Base-by-base conservation (phyloP, 768 basidiomycete species). In the Cystobasidiopsis lactophilus region DNA sequence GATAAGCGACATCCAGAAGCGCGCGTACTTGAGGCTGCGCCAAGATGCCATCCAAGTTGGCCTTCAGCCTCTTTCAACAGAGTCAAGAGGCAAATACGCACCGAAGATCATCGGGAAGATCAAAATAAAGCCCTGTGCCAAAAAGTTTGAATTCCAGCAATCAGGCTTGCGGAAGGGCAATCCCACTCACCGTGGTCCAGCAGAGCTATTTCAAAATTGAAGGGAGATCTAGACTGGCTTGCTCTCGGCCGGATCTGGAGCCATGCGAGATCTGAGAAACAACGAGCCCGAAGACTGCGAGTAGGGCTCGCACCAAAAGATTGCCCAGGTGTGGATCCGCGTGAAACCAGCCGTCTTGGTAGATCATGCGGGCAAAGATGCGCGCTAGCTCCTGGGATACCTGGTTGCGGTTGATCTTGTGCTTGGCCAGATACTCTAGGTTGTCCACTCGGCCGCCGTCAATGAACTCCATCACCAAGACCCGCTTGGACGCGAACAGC, bases 291-390 rank as follows among this genome's bases (percentile, higher is more conserved):
- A n/a, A n/a, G n/a, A n/a, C n/a, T n/a, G n/a, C n/a, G n/a, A n/a
- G n/a, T n/a, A n/a, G n/a, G n/a, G n/a, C n/a, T n/a, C n/a, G n/a
- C n/a, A n/a, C n/a, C n/a, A 35, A 16, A 7, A 35, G 16, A 16
- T 35, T 14, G 43, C 56, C 30, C n/a, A 55, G 49, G 33, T 35
- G 33, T n/a, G 59, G 59, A 41, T 60, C 59, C 5, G 54, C 57
- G 40, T 55, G 57, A 44, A 60, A 58, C 30, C 40, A 56, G 24
- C 56, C 56, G 39, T 52, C 84, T 40, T 93, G 65, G 62, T 95
- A 91, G 11, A 96, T 85, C 93, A 96, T 95, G 62, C 77, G 79
- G 47, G 76, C 81, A 64, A 95, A 95, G 62, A 98, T 91, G 58
- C 80, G 70, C 2, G 81, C 77, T 21, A 98, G 72, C 66, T 96